Evolutionary conservation across 345 rosid genomes (phyloP), one percentile per base, ranked within the genome.

Genomic region (Brassica nigra): DNA sequence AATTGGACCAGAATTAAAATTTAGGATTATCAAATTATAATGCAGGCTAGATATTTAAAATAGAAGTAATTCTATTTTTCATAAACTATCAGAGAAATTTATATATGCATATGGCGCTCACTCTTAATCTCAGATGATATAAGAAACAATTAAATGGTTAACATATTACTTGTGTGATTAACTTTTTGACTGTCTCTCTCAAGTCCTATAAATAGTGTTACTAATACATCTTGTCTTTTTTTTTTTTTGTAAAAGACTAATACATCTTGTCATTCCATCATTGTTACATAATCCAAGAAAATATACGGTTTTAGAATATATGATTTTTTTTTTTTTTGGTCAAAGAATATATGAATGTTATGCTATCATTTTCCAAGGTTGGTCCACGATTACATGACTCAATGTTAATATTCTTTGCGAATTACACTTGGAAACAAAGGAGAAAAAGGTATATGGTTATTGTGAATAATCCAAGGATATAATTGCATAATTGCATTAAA

Each of bases 381-480:
- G 83, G 83, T 76, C 83, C 83, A 80, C 83, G 62, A 62, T 64
- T 65, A 74, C 67, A 71, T 71, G 77, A 68, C 78, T 75, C 64
- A 59, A 66, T 66, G 77, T 76, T 81, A 66, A 81, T 68, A 81
- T 81, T 66, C 80, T 76, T 81, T 71, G 76, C 77, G 71, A 81
- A 71, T 59, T 70, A 68, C 78, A 68, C 75, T 80, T 74, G 67
- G 58, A 74, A 80, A 74, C 83, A 80, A 80, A 65, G 14, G 18
- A 66, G 42, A 63, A 68, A 65, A 80, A 34, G 34, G 69, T 64
- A 71, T 76, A 71, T 80, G 77, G 83, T 76, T 75, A 76, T 70
- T 80, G 37, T 76, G 80, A 81, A 81, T 81, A 81, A 80, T 76
- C 83, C 83, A 80, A 70, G 63, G 68, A 80, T 80, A 65, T 57